Base-by-base conservation (phyloP, 495 filamentous ascomycete genomes). In the Emericellopsis terricola region DNA sequence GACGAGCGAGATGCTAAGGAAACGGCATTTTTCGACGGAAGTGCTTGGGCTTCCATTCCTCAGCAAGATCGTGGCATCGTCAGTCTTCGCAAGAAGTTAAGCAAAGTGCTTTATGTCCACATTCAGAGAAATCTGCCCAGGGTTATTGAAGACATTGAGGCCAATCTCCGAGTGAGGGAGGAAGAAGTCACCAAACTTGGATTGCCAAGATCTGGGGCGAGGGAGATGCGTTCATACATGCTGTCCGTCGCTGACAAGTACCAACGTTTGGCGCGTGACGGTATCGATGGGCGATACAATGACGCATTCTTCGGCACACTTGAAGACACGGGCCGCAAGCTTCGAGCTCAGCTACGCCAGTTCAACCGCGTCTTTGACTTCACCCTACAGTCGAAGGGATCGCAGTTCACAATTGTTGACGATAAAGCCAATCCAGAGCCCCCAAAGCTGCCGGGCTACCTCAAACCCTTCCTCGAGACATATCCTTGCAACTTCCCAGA, bases 1-100 rank as follows among this genome's bases (percentile, higher is more conserved):
- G 43, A 41, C 1, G 39, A 48, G 18, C 51, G 63, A 15, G 60
- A 69, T 30, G 29, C 38, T 5, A 38, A 42, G 14, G 65, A 71
- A 35, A 15, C 30, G 2, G 4, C 9, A 0, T 69, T 69, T 39
- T 64, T 71, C 39, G 32, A 41, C 9, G 29, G 38, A 0, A 51
- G 57, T 3, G 33, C 33, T 16, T 70, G 64, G 66, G 43, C 43
- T 3, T 15, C 37, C 14, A 28, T 59, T 4, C 33, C 32, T 3
- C 33, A 47, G 4, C 37, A 34, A 8, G 41, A 49, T 23, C 35
- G 41, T 2, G 57, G 57, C 15, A 39, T 52, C 3, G 42, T 37
- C 8, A 33, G 41, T 13, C 47, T 60, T 4, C 45, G 52, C 1
- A 41, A 38, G n/a, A 50, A 48, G 16, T 45, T 60, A 14, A 48